Evolutionary conservation across 495 filamentous ascomycete species (phyloP).

Genomic region (Annulohypoxylon maeteangense): DNA sequence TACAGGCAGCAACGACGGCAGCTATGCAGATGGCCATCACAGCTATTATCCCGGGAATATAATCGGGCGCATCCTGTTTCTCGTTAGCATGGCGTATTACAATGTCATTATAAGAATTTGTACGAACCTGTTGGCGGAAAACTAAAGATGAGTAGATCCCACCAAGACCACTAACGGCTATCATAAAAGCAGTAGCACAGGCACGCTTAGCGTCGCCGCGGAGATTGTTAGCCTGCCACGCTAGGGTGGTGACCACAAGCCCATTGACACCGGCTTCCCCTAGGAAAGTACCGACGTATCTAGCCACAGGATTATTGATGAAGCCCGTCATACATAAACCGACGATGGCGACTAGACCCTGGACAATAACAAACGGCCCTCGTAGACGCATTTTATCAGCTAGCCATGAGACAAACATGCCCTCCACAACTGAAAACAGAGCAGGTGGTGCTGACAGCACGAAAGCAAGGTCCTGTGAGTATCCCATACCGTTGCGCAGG

Average conservation of each 20-base stretch:
- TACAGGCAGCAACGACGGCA: slow-evolving; percentile 31
- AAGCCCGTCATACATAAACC: slow-evolving; percentile 67
- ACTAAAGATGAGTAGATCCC: slow-evolving; percentile 68
- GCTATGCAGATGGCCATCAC: slow-evolving; percentile 41
- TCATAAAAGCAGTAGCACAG: slow-evolving; percentile 39
- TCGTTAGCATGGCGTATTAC: slow-evolving; percentile 5
- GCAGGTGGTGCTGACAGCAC: slow-evolving; percentile 75
- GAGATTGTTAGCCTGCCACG: slow-evolving; percentile 73
- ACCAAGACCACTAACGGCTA: slow-evolving; percentile 61
- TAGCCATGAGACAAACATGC: slow-evolving; percentile 56
- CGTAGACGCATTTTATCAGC: slow-evolving; percentile 66
- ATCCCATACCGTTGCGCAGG: slow-evolving; percentile 60
- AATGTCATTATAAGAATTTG: background rate
- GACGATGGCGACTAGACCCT: slow-evolving; percentile 59
- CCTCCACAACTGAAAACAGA: slow-evolving; percentile 70
- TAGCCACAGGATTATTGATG: slow-evolving; percentile 54
- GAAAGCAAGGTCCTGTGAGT: slow-evolving; percentile 52
- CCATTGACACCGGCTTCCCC: slow-evolving; percentile 64
- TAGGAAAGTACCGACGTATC: slow-evolving; percentile 70
- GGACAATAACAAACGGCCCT: slow-evolving; percentile 64
- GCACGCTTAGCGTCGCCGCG: slow-evolving; percentile 70
- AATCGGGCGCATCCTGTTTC: slow-evolving; percentile 61
- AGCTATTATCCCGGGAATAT: slow-evolving; percentile 63
- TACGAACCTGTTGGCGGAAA: slow-evolving; percentile 59
- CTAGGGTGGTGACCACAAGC: slow-evolving; percentile 65